These are phyloP conservation scores for Elongisporangium anandrum DNA, from an alignment of 352 stramenopile genomes.

Conservation along the genomic window DNA sequence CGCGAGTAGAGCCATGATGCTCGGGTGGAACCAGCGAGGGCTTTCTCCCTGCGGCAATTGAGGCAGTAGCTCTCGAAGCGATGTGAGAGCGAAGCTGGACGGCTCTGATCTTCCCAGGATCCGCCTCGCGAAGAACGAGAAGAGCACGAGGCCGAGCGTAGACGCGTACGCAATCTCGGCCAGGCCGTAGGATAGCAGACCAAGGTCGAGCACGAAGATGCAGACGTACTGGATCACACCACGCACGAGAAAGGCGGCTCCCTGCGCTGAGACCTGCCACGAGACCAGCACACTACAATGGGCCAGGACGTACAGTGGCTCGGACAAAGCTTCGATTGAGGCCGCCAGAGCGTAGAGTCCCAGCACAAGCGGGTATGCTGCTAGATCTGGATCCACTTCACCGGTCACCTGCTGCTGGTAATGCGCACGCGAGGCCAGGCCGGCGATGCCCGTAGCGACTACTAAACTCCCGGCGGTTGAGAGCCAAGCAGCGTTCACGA, in stretches of 20 bases:
- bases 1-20: slow-evolving; percentile 55
- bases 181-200: slow-evolving; percentile 66
- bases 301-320: slow-evolving; percentile 80
- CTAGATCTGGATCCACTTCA: slow-evolving; percentile 15
- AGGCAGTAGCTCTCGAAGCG: slow-evolving; percentile 43
- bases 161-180: slow-evolving; percentile 72
- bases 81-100: slow-evolving; percentile 35
- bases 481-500: slow-evolving; percentile 79
- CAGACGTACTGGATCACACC: slow-evolving; percentile 61
- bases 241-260: slow-evolving; percentile 66
- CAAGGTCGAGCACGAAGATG: slow-evolving; percentile 58
- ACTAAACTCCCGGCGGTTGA: slow-evolving; percentile 24
- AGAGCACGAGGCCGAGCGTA: slow-evolving; percentile 59
- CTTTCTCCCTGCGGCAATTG: neutral
- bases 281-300: slow-evolving; percentile 77
- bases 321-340: slow-evolving; percentile 72
- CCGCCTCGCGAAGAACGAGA: slow-evolving; percentile 42
- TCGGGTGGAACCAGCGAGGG: slow-evolving; percentile 48
- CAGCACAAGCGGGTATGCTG: slow-evolving; percentile 52
- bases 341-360: slow-evolving; percentile 73
- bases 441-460: slow-evolving; percentile 51
- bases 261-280: slow-evolving; percentile 79
- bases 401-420: slow-evolving; percentile 8
- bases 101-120: slow-evolving; percentile 16
- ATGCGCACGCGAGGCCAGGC: neutral